A percentile compares a stretch with the other conserved stretches of the same genome.
Conservation (phyloP, 208 protist species). For the Porcisia hertigi region DNA sequence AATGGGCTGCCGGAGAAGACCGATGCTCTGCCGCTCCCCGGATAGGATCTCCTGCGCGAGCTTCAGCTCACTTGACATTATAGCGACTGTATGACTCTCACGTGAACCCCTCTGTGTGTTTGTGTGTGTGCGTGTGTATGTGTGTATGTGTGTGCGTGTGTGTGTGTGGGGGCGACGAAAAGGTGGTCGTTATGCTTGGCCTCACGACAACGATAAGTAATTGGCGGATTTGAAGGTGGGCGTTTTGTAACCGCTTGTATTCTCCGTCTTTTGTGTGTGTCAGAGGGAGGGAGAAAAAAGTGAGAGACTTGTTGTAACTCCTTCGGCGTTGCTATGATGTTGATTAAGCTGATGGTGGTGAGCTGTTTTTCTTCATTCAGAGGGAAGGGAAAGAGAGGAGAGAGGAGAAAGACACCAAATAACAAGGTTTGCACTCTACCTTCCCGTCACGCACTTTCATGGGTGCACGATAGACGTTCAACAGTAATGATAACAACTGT, state of each 20-base stretch:
- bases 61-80: slow-evolving; percentile 27
- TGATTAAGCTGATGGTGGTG: background rate
- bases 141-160: background rate
- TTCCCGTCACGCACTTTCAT: background rate
- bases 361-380: background rate
- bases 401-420: background rate
- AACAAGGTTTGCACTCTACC: background rate
- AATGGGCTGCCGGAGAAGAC: slow-evolving; percentile 44
- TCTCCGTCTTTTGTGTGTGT: no score
- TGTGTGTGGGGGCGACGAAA: background rate
- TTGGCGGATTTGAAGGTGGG: background rate
- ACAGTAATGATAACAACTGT: background rate
- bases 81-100: background rate
- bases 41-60: slow-evolving; percentile 36
- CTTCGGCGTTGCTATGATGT: background rate
- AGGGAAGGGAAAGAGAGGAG: no score
- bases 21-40: slow-evolving; percentile 41
- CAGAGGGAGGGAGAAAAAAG: no score
- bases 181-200: background rate
- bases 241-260: no score
- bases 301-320: no score
- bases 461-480: background rate
- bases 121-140: background rate
- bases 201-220: background rate
- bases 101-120: background rate